phyloP scores from a whole-genome alignment of 352 stramenopile species.

The Thraustochytrium sp. region DNA sequence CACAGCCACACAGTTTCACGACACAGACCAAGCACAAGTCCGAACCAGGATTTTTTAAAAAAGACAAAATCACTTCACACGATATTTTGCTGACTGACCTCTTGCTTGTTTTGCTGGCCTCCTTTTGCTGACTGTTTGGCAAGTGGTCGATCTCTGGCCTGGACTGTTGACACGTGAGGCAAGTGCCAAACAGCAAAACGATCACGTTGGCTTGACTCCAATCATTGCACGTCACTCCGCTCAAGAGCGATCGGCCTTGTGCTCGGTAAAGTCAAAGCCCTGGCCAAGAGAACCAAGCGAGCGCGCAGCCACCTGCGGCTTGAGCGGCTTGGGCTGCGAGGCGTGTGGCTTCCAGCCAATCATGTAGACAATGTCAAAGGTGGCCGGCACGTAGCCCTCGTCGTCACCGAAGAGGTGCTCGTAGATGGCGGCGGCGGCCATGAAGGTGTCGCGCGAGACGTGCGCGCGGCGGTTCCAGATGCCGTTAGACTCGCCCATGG shows the following conservation, averaged over 20 bases:
- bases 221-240: background rate
- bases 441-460: slow-evolving; percentile 75
- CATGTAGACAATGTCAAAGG: slow-evolving; percentile 94
- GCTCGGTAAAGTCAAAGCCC: background rate
- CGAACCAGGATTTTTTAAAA: too few relatives aligned
- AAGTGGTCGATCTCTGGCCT: too few relatives aligned
- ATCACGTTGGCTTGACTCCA: too few relatives aligned
- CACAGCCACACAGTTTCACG: too few relatives aligned
- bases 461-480: slow-evolving; percentile 57
- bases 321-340: slow-evolving; percentile 84
- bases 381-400: slow-evolving; percentile 72
- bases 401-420: slow-evolving; percentile 63
- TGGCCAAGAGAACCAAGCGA: background rate
- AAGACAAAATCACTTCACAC: too few relatives aligned
- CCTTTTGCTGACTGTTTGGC: too few relatives aligned
- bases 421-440: slow-evolving; percentile 87
- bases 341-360: slow-evolving; percentile 94
- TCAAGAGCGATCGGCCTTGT: background rate
- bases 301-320: slow-evolving; percentile 47
- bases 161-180: too few relatives aligned
- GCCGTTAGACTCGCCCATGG: slow-evolving; percentile 94
- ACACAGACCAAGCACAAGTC: too few relatives aligned
- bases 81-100: too few relatives aligned
- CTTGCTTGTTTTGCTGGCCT: too few relatives aligned
- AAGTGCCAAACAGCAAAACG: too few relatives aligned